These are phyloP conservation scores for Globisporangium spinosum DNA, from an alignment of 352 stramenopile species.

Conservation along the genomic window DNA sequence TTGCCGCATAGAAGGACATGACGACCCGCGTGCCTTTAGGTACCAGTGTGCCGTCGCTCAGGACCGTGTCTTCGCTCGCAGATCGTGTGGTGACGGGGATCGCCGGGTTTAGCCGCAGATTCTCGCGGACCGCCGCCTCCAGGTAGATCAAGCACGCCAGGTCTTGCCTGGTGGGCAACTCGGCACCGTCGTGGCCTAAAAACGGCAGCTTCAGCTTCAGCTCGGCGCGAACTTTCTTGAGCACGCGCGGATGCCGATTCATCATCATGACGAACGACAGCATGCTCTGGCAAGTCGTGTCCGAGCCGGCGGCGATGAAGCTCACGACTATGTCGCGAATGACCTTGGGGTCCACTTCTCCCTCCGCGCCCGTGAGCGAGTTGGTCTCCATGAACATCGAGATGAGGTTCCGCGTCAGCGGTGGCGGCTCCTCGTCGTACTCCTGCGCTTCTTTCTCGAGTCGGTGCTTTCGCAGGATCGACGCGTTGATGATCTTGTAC, in stretches of 20 bases:
- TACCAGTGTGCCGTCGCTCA: slow-evolving; percentile 40
- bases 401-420: slow-evolving; percentile 25
- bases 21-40: slow-evolving; percentile 20
- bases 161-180: slow-evolving; percentile 30
- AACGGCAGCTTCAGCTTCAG: slow-evolving; percentile 26
- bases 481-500: slow-evolving; percentile 7
- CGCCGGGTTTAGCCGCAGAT: slow-evolving; percentile 38
- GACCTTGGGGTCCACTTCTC: background rate
- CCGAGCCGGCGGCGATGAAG: slow-evolving; percentile 66
- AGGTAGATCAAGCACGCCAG: slow-evolving; percentile 45
- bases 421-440: background rate
- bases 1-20: slow-evolving; percentile 24
- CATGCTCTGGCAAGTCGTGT: slow-evolving; percentile 70
- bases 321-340: slow-evolving; percentile 31
- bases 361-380: background rate
- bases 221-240: slow-evolving; percentile 39
- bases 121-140: slow-evolving; percentile 48
- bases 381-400: slow-evolving; percentile 26
- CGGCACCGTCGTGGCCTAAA: slow-evolving; percentile 22
- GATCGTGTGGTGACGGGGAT: slow-evolving; percentile 24
- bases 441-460: background rate
- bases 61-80: slow-evolving; percentile 40
- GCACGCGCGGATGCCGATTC: slow-evolving; percentile 42
- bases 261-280: slow-evolving; percentile 76
- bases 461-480: background rate